Percentiles rank a stretch among this genome's conserved stretches.
phyloP scores from a whole-genome alignment of 495 filamentous ascomycete genomes.

The Hypoxylon lienhwacheense region DNA sequence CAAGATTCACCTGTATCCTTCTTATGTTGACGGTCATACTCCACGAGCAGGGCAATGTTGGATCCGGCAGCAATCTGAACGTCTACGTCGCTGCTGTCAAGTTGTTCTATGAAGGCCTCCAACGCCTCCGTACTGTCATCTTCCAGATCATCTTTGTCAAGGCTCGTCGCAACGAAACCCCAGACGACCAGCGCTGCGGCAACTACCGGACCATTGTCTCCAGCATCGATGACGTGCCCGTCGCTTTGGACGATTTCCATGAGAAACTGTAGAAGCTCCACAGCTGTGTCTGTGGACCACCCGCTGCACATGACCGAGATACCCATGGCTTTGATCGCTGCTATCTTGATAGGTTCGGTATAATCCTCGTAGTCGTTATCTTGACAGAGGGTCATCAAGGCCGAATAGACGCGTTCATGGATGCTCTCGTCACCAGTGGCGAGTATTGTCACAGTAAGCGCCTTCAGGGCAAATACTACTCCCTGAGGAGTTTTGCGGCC shows the following conservation, averaged over 20 bases:
- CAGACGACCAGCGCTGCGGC: constrained; percentile 82
- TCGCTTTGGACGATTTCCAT: constrained; percentile 87
- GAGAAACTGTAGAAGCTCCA: constrained; percentile 79
- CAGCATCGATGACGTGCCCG: constrained; percentile 71
- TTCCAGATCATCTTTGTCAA: constrained; percentile 84
- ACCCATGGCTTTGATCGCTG: constrained; percentile 74
- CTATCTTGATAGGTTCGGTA: constrained; percentile 65
- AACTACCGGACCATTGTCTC: constrained; percentile 75
- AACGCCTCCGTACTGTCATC: constrained; percentile 72
- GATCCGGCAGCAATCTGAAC: constrained; percentile 88
- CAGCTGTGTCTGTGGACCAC: constrained; percentile 66
- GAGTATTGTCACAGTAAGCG: constrained; percentile 74
- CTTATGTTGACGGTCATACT: constrained; percentile 71
- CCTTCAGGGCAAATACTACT: constrained; percentile 68
- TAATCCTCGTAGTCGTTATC: constrained; percentile 56
- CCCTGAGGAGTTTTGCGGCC: constrained; percentile 72
- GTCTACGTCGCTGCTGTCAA: constrained; percentile 70
- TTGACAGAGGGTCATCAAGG: constrained; percentile 70
- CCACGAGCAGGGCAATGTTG: constrained; percentile 87
- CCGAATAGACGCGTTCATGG: constrained; percentile 63
- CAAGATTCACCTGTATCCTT: constrained; percentile 59
- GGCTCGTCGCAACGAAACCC: constrained; percentile 80
- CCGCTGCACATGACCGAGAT: constrained; percentile 78
- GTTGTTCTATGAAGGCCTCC: constrained; percentile 87
- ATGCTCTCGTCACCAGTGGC: constrained; percentile 70